phyloP scores from a whole-genome alignment of 1,139 yeast species.

The Debaryomycetaceae sp. region DNA sequence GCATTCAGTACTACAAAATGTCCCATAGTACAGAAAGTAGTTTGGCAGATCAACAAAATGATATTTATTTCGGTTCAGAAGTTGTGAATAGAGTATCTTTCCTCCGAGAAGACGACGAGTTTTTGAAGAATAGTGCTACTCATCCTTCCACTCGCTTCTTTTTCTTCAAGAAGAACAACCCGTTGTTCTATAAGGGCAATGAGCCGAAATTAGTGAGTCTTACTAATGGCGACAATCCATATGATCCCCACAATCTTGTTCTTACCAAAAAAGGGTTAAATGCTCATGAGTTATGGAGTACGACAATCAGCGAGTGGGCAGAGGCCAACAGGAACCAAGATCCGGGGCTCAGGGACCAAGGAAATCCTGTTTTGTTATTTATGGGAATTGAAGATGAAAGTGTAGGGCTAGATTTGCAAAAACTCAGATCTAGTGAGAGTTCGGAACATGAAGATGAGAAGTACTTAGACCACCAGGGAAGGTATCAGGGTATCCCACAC shows the following conservation, averaged over 20 bases:
- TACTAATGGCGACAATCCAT: slow-evolving; percentile 33
- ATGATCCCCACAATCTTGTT: slow-evolving; percentile 12
- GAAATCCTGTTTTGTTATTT: slow-evolving; percentile 52
- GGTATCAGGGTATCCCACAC: slow-evolving; percentile 69
- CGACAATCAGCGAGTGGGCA: slow-evolving; percentile 22
- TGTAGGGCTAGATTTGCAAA: slow-evolving; percentile 31
- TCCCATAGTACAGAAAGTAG: slow-evolving; percentile 11
- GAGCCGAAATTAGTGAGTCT: slow-evolving; percentile 29
- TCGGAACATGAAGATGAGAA: slow-evolving; percentile 19
- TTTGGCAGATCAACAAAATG: slow-evolving; percentile 24
- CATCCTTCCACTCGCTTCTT: slow-evolving; percentile 57
- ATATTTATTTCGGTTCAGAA: slow-evolving; percentile 50
- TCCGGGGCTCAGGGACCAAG: slow-evolving; percentile 26
- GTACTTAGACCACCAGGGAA: slow-evolving; percentile 41
- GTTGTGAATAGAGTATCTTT: slow-evolving; percentile 78
- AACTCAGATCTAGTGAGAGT: slow-evolving; percentile 26
- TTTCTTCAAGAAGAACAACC: slow-evolving; percentile 40
- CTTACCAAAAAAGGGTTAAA: slow-evolving; percentile 9
- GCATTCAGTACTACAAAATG: slow-evolving; percentile 13
- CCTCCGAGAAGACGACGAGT: slow-evolving; percentile 62
- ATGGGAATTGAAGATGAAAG: slow-evolving; percentile 66
- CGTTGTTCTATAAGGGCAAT: slow-evolving; percentile 31
- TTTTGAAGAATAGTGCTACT: slow-evolving; percentile 50
- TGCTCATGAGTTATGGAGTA: slow-evolving; percentile 21
- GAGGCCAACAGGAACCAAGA: slow-evolving; percentile 35